Evolutionary conservation across 1,284 basidiomycete species (phyloP), one percentile per base, ranked within the genome.

Genomic region (Salmacisia buchloeana): DNA sequence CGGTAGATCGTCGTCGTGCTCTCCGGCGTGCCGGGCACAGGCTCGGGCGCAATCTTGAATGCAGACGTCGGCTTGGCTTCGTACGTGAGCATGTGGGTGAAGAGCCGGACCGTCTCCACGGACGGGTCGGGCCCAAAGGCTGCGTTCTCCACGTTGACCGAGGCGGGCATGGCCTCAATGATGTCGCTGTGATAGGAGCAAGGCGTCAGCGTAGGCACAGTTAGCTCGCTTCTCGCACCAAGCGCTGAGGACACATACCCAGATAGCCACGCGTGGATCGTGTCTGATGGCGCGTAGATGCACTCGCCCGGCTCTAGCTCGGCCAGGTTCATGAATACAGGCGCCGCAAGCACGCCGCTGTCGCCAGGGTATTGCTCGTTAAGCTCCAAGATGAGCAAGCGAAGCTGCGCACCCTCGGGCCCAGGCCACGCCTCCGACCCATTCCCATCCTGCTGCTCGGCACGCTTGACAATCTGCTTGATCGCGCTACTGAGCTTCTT

Each of bases 261-360:
- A 21, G 35, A 38, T 15, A 58, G 36, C 56, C 56, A 58, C 18
- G 36, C 36, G 23, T 58, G 56, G 10, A 36, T 27, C 10, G 56
- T 58, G 56, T 58, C 56, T 7, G 56, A 31, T 7, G 56, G 56
- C 21, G 56, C 56, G 25, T 38, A 58, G 36, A 58, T 58, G 35
- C 34, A 58, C 23, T 58, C 35, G 21, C 36, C 56, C 21, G 56
- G 56, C 34, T 58, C 35, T 13, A 58, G 35, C 10, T 18, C 34
- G 23, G 56, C 56, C 31, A 58, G 56, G 34, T 58, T 58, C 56
- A 58, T 58, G 34, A 58, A 58, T 7, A 58, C 35, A 18, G 56
- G 56, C 18, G 56, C 56, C 3, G 21, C 34, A 4, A 58, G 34
- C 31, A 58, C 36, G 4, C 56, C 56, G 21, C 34, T 39, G 35